phyloP scores from a whole-genome alignment of 1,139 yeast genomes.

The Lodderomyces metapsilosis region DNA sequence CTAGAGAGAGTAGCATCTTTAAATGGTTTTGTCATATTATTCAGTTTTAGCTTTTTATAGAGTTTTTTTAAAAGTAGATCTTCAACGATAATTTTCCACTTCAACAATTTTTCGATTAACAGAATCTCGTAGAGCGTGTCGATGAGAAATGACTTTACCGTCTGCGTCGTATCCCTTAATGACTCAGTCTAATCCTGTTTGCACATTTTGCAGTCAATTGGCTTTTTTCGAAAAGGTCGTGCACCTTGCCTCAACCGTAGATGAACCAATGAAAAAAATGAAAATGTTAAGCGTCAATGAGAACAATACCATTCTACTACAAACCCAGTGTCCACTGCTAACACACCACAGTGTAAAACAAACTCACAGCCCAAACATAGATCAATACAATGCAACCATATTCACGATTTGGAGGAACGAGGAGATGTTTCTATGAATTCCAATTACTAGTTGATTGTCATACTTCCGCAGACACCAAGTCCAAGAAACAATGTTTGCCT shows the following conservation, averaged over 20 bases:
- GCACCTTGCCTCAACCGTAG: not conserved
- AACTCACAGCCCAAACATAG: slow-evolving; percentile 9
- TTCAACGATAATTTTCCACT: not conserved
- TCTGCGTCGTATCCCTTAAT: no score
- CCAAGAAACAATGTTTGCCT: slow-evolving; percentile 45
- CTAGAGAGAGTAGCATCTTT: not conserved
- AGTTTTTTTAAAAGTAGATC: slow-evolving; percentile 1
- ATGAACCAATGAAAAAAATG: slow-evolving; percentile 3
- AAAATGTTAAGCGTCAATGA: slow-evolving; percentile 2
- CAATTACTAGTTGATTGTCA: slow-evolving; percentile 47
- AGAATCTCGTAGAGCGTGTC: no score
- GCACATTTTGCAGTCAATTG: no score
- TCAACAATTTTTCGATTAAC: no score
- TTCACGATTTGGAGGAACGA: slow-evolving; percentile 50
- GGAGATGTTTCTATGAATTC: slow-evolving; percentile 51
- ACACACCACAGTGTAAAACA: no score
- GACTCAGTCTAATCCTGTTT: no score
- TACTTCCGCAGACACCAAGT: slow-evolving; percentile 46
- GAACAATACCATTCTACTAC: not conserved
- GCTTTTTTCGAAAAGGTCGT: no score
- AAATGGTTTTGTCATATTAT: not conserved
- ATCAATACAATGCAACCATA: slow-evolving; percentile 44
- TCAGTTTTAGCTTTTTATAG: not conserved
- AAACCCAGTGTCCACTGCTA: not conserved
- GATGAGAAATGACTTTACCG: no score